phyloP scores from a whole-genome alignment of 1,284 basidiomycete species.

The Spongiforma sp. region DNA sequence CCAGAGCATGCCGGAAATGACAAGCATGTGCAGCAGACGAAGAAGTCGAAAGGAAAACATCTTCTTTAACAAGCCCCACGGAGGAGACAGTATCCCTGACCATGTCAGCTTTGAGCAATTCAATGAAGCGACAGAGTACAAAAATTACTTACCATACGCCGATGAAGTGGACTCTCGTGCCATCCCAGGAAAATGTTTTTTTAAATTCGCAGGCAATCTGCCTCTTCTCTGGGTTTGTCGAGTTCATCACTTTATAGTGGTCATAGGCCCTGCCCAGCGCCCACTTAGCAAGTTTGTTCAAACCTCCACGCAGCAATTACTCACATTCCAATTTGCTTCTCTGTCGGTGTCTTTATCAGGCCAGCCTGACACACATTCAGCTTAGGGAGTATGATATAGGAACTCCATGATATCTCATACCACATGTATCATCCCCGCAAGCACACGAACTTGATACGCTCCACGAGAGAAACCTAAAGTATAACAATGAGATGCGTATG shows the following conservation, averaged over 20 bases:
- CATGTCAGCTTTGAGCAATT: background rate
- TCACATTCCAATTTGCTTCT: constrained; percentile 21
- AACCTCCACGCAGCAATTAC: background rate
- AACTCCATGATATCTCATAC: constrained; percentile 23
- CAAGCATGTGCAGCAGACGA: constrained; percentile 31
- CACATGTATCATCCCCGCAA: constrained; percentile 46
- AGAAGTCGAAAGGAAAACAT: constrained; percentile 32
- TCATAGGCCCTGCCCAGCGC: constrained; percentile 42
- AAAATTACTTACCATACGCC: constrained; percentile 42
- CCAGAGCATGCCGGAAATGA: constrained; percentile 46
- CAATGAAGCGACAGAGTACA: background rate
- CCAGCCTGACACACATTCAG: constrained; percentile 32
- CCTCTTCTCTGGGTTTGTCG: constrained; percentile 15
- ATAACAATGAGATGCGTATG: background rate
- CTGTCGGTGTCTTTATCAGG: constrained; percentile 32
- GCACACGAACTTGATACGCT: constrained; percentile 40
- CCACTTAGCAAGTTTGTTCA: background rate
- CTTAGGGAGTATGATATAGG: constrained; percentile 3
- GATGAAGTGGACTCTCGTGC: constrained; percentile 43
- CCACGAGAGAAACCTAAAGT: constrained; percentile 49
- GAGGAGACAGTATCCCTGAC: constrained; percentile 52
- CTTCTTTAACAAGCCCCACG: constrained; percentile 33
- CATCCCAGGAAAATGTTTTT: constrained; percentile 40
- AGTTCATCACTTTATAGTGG: constrained; percentile 35
- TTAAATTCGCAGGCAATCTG: constrained; percentile 39